These are phyloP conservation scores for Coleophoma cylindrospora DNA, from an alignment of 2,329 filamentous ascomycete genomes.

Conservation along the genomic window DNA sequence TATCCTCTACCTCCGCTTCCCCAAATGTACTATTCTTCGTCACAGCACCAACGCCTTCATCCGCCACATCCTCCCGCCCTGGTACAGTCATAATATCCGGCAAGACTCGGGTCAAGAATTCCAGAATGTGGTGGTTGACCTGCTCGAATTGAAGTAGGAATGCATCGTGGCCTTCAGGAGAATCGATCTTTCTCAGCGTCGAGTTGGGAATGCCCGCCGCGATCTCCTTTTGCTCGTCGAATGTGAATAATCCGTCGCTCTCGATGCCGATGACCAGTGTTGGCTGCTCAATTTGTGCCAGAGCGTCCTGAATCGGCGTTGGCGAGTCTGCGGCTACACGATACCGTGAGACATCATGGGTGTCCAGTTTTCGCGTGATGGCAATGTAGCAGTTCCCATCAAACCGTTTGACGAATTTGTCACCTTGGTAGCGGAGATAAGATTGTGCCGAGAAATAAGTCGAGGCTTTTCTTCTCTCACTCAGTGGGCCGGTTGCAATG, in stretches of 20 bases:
- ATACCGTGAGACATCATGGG: slow-evolving; percentile 85
- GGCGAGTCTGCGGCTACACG: slow-evolving; percentile 42
- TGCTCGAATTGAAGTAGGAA: slow-evolving; percentile 97
- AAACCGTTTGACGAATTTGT: slow-evolving; percentile 95
- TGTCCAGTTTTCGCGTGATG: slow-evolving; percentile 96
- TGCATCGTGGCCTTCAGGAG: slow-evolving; percentile 91
- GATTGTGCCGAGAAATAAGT: slow-evolving; percentile 99
- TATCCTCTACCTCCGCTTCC: slow-evolving; percentile 93
- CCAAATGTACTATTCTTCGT: slow-evolving; percentile 91
- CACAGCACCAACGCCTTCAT: slow-evolving; percentile 52
- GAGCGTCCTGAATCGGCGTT: slow-evolving; percentile 60
- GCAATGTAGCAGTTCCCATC: slow-evolving; percentile 99
- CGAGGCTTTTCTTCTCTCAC: slow-evolving; percentile 41
- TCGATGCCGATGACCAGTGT: slow-evolving; percentile 91
- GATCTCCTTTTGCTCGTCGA: slow-evolving; percentile 91
- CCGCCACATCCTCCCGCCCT: slow-evolving; percentile 36
- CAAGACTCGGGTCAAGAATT: slow-evolving; percentile 76
- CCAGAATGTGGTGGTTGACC: slow-evolving; percentile 82
- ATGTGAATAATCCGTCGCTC: slow-evolving; percentile 93
- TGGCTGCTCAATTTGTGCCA: slow-evolving; percentile 81
- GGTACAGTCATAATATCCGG: slow-evolving; percentile 80
- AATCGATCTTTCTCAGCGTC: slow-evolving; percentile 81
- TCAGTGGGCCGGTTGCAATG: slow-evolving; percentile 26
- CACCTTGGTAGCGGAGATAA: slow-evolving; percentile 92
- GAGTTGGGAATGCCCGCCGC: slow-evolving; percentile 76